Evolutionary conservation across 768 basidiomycete species (phyloP), one percentile per base, ranked within the genome.

Genomic region (Candolleomyces aberdarensis): DNA sequence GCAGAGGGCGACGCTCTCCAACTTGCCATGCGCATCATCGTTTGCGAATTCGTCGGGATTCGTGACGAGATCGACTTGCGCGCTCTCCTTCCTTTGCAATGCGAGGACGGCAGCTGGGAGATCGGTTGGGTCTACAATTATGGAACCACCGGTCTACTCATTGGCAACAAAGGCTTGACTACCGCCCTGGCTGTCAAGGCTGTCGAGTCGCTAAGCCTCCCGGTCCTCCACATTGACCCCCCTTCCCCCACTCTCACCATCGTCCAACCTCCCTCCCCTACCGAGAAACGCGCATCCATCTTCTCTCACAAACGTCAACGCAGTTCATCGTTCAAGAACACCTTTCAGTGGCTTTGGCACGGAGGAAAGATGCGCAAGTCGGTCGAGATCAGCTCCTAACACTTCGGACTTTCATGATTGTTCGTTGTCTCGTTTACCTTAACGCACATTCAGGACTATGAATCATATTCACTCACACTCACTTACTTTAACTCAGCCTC

Each of bases 121-220:
- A 73, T 73, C 9, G 78, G 85, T 0, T 85, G 83, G 82, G 72
- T 86, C 19, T 86, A 83, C 72, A 82, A 78, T 68, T 84, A 81
- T 59, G 82, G 81, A 4, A 74, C 75, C 0, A 76, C 80, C 0
- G 79, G 77, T 0, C 68, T 83, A 53, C 74, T 70, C 54, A 81
- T 86, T 31, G 80, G 82, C 13, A 85, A 85, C 68, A 77, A 80
- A 6, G 84, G 85, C 0, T 70, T 85, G 20, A 79, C 80, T 2
- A 85, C 84, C 22, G 83, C 83, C 1, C 64, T 85, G 26, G 83
- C 84, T 13, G 68, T 85, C 61, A 80, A 79, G 41, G 84, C 84
- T 8, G 74, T 85, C 44, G 69, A 75, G 52, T 70, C 70, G 2
- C 65, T 75, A 63, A 53, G 53, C 31, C 57, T 63, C 41, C 55